Base-by-base conservation (phyloP, 495 filamentous ascomycete genomes). In the Neurospora terricola region DNA sequence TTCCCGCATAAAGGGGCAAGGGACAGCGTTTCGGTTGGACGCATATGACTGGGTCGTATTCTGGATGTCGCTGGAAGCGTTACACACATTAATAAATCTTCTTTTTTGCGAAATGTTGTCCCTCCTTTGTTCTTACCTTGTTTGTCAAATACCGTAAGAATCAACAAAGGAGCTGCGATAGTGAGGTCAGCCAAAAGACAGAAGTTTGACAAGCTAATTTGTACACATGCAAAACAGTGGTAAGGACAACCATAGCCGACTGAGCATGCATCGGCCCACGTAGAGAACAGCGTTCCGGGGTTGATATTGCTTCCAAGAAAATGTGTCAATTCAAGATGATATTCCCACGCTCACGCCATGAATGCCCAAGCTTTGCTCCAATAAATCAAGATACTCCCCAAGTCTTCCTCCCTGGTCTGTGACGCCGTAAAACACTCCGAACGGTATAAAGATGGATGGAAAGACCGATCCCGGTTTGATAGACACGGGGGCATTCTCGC, bases 31-130 rank as follows among this genome's bases (percentile, higher is more conserved):
- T 9, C 23, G 11, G 27, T 62, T 34, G 54, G 30, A 69, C 75
- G 80, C 79, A 85, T 86, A 87, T 87, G 84, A 86, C 85, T 86
- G 84, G 85, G 77, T 86, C 84, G 85, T 85, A 87, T 85, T 82
- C 71, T 66, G 54, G 54, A 34, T 62, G 54, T 34, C 54, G 27
- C 54, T 34, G 14, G 6, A 34, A 34, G 23, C 27, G 27, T 18
- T 34, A 8, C 27, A 62, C 12, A 62, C 5, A 62, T 62, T 62
- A 62, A 34, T 62, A 30, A 54, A 34, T 34, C 12, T 62, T 62
- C 11, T 34, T 34, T 34, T 9, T 1, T 3, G 23, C 54, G 14
- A 16, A 16, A 18, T 34, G 14, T 34, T 27, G 23, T 62, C 27
- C 54, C 23, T 34, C 27, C 27, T 16, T 30, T 62, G 27, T 62